These are phyloP conservation scores for Coemansia sp. DNA, from an alignment of 192 early-diverging fungal species.

Conservation along the genomic window DNA sequence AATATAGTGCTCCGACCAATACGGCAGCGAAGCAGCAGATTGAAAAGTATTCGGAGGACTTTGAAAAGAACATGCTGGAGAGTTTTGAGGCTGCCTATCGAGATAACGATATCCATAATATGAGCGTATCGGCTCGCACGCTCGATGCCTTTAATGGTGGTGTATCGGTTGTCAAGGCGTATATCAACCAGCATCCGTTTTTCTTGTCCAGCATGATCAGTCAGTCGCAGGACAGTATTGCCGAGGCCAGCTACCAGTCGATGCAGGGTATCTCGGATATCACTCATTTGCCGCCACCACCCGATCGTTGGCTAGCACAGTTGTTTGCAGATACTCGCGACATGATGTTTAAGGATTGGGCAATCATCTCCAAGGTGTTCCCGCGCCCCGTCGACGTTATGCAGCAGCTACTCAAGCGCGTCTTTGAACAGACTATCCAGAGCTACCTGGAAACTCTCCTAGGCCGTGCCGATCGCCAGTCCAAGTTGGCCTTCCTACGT, in stretches of 20 bases:
- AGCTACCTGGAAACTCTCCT: conserved; percentile 81
- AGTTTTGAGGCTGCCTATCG: conserved; percentile 85
- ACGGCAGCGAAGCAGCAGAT: conserved; percentile 75
- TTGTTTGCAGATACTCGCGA: conserved; percentile 83
- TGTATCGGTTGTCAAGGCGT: conserved; percentile 87
- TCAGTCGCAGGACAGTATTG: conserved; percentile 53
- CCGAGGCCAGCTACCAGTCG: conserved; percentile 44
- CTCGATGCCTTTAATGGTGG: conserved; percentile 96
- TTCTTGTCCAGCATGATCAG: conserved; percentile 79
- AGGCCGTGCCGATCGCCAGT: conserved; percentile 62
- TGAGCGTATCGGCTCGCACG: conserved; percentile 79
- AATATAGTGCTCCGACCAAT: conserved; percentile 40
- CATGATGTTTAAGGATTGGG: conserved; percentile 83
- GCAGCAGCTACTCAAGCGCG: conserved; percentile 89
- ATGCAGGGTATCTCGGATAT: conserved; percentile 48
- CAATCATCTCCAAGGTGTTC: conserved; percentile 90
- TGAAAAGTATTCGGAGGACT: conserved; percentile 87
- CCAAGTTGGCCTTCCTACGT: conserved; percentile 76
- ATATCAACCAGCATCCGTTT: conserved; percentile 97
- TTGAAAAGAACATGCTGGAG: conserved; percentile 85
- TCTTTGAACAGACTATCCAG: conserved; percentile 97
- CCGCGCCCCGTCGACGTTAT: conserved; percentile 86
- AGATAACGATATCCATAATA: conserved; percentile 60
- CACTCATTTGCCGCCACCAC: conserved; percentile 52
- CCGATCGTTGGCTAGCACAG: conserved; percentile 66